Conservation (phyloP, 1,284 basidiomycete genomes). For the Sporisorium exsertum region DNA sequence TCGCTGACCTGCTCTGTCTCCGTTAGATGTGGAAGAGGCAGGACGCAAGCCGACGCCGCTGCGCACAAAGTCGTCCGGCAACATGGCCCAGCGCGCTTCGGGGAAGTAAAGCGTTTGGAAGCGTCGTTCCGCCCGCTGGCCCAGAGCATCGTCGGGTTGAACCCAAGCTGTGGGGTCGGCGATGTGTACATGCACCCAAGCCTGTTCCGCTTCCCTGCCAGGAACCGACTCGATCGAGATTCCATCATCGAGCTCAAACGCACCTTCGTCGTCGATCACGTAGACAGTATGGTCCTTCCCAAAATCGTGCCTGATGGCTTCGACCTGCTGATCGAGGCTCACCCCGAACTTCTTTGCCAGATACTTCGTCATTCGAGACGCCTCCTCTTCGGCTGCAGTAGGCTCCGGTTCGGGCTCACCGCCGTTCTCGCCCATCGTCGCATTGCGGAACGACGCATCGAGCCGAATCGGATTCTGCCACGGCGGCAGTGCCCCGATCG, state of each 20-base stretch:
- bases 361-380: neutral
- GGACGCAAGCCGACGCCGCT: slow-evolving; percentile 45
- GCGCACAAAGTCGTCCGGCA: slow-evolving; percentile 73
- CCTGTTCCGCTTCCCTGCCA: slow-evolving; percentile 66
- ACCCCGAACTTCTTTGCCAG: slow-evolving; percentile 22
- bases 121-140: slow-evolving; percentile 43
- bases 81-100: slow-evolving; percentile 64
- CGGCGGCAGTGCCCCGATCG: slow-evolving; percentile 50
- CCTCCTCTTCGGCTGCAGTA: neutral
- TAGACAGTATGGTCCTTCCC: slow-evolving; percentile 80
- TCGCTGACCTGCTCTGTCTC: slow-evolving; percentile 66
- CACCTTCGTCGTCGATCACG: slow-evolving; percentile 85
- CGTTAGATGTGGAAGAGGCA: slow-evolving; percentile 68
- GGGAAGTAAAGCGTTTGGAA: slow-evolving; percentile 60
- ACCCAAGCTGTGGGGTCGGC: slow-evolving; percentile 90
- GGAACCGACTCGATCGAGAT: slow-evolving; percentile 77
- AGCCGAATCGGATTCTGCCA: slow-evolving; percentile 57
- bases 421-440: slow-evolving; percentile 13
- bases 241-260: slow-evolving; percentile 94
- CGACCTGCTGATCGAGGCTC: slow-evolving; percentile 31
- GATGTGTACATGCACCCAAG: slow-evolving; percentile 91
- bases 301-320: slow-evolving; percentile 77
- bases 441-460: slow-evolving; percentile 41
- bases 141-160: slow-evolving; percentile 76
- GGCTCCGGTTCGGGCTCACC: slow-evolving; percentile 20